Evolutionary conservation across 768 basidiomycete species (phyloP), one percentile per base, ranked within the genome.

Genomic region (Clathrus columnatus): DNA sequence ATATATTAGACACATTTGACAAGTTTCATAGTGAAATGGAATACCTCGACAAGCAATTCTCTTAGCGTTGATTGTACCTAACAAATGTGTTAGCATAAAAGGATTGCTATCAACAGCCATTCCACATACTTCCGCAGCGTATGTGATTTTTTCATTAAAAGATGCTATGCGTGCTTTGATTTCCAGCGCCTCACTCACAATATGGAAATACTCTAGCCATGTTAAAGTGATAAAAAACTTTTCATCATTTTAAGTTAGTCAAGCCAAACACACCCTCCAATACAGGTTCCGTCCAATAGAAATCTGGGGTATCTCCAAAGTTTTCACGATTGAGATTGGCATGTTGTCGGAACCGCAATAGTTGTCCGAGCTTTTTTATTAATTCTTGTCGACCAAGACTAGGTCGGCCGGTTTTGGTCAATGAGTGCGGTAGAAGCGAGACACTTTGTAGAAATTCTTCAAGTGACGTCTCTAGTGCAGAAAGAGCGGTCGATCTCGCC

Each of bases 231-330:
- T 46, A 3, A 20, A 27, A n/a, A 27, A 28, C 20, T 26, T 49
- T 20, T 59, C 48, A 49, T 36, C 29, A 30, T 10, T 20, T 20
- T 42, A 21, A 46, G 27, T 23, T n/a, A 41, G 30, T 10, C 6
- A n/a, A 57, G 48, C 8, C 14, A 21, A 18, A 57, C 80, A 29
- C 58, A 84, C 89, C 76, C 73, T 97, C 94, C 5, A 97, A 75
- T 59, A 85, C 87, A 0, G 93, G 91, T 65, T 96, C 91, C 17
- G 86, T 78, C 94, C 95, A 98, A 67, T 96, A 93, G 61, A 97
- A 85, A 68, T 96, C 88, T 0, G 89, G 91, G 0, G 84, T 83
- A 63, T 94, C 92, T 47, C 83, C 83, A 63, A 92, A 90, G 62
- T 91, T 94, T 65, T 91, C 87, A 45, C 86, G 75, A 62, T 88